Percentiles rank a stretch among this genome's conserved stretches.
These are phyloP conservation scores for Emmonsiellopsis sp. DNA, from an alignment of 2,329 filamentous ascomycete genomes.

Conservation along the genomic window DNA sequence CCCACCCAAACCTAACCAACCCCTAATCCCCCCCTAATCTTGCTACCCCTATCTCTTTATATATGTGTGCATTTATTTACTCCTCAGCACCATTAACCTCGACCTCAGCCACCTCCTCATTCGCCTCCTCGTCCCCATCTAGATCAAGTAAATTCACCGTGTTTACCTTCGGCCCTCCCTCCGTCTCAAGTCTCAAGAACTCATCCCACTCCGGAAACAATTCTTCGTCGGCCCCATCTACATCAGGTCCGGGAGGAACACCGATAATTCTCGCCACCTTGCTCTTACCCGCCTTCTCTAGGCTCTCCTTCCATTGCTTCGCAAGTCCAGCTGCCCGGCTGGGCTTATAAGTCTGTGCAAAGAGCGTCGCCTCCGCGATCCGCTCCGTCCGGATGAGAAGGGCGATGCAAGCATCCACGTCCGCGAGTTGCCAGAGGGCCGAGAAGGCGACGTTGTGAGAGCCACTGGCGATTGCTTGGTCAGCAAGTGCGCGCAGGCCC, in stretches of 20 bases:
- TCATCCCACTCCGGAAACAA: constrained; percentile 96
- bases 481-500: constrained; percentile 63
- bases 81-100: constrained; percentile 17
- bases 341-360: constrained; percentile 93
- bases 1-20: not conserved
- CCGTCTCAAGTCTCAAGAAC: constrained; percentile 70
- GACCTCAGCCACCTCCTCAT: constrained; percentile 24
- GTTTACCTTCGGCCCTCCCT: constrained; percentile 44
- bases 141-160: constrained; percentile 36
- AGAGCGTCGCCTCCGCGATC: constrained; percentile 76
- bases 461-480: constrained; percentile 65
- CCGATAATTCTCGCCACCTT: constrained; percentile 79
- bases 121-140: constrained; percentile 23
- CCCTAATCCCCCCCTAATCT: not conserved
- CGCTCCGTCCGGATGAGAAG: constrained; percentile 71
- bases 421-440: constrained; percentile 76
- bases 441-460: constrained; percentile 92
- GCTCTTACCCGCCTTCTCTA: constrained; percentile 78
- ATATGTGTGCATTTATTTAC: constrained; percentile 8
- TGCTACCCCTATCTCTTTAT: not conserved
- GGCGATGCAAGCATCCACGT: constrained; percentile 72
- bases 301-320: constrained; percentile 66
- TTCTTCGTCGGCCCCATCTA: constrained; percentile 57
- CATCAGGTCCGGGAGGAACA: constrained; percentile 57
- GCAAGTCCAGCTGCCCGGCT: constrained; percentile 61